Conservation (phyloP, 2,329 filamentous ascomycete genomes). For the Boeremia exigua region DNA sequence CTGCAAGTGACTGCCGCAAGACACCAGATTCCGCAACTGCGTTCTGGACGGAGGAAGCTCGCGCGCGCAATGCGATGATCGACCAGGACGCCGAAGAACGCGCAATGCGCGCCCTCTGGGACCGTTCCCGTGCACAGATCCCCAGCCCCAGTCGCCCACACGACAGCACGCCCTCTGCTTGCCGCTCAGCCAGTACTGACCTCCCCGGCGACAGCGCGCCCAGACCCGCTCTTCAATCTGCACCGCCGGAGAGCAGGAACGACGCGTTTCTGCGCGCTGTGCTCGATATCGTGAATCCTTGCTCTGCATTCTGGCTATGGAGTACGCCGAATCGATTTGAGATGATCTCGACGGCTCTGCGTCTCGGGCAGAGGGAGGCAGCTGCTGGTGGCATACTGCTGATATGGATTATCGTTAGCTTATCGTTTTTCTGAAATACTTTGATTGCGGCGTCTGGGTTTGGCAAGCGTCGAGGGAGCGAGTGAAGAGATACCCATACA, state of each 20-base stretch:
- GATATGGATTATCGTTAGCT: too few relatives aligned
- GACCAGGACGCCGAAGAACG: background rate
- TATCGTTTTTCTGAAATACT: too few relatives aligned
- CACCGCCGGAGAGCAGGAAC: background rate
- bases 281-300: background rate
- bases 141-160: background rate
- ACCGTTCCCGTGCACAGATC: background rate
- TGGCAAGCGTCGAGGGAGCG: background rate
- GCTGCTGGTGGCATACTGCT: too few relatives aligned
- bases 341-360: too few relatives aligned
- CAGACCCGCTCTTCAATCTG: too few relatives aligned
- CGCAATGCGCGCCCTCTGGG: background rate
- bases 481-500: constrained; percentile 6
- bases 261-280: background rate
- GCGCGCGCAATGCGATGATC: background rate
- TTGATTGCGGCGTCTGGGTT: too few relatives aligned
- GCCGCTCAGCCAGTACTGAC: background rate
- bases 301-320: background rate
- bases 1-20: background rate
- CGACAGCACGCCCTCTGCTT: background rate
- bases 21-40: background rate
- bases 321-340: too few relatives aligned
- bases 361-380: too few relatives aligned
- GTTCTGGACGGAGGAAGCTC: background rate
- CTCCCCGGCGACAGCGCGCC: too few relatives aligned